Percentiles rank a stretch among this genome's conserved stretches.
Evolutionary conservation across 306 rosid genomes (phyloP).

Genomic region (Trifolium subterraneum): DNA sequence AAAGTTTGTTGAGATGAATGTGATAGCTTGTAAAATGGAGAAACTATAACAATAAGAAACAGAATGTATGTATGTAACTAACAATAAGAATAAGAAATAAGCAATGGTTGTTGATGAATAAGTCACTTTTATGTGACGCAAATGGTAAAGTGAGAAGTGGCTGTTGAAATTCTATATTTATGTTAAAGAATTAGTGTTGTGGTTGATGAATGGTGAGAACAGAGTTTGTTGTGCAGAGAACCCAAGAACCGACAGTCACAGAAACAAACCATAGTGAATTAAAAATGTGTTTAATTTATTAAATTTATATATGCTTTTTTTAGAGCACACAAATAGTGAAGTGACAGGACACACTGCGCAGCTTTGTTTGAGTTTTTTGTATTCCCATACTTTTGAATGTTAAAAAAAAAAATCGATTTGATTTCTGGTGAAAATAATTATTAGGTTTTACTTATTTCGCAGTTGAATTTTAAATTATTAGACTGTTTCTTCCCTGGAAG

Average conservation of each 20-base stretch:
- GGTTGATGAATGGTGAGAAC: constrained; percentile 9
- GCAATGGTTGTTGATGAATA: constrained; percentile 17
- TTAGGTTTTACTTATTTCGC: no score
- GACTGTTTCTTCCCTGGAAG: no score
- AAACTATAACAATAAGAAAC: background rate
- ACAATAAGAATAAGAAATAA: background rate
- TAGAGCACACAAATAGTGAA: background rate
- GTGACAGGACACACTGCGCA: background rate
- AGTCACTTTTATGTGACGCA: no score
- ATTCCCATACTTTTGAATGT: no score
- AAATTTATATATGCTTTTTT: background rate
- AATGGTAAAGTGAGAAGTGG: constrained; percentile 1
- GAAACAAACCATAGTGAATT: background rate
- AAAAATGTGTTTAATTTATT: constrained; percentile 3
- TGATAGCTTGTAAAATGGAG: constrained; percentile 2
- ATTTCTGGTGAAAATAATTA: no score
- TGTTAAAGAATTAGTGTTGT: constrained; percentile 20
- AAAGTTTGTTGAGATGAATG: constrained; percentile 14
- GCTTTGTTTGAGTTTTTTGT: background rate
- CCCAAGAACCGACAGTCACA: constrained; percentile 65
- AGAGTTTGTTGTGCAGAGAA: constrained; percentile 28
- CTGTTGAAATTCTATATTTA: background rate
- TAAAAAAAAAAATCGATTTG: no score
- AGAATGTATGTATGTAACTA: constrained; percentile 35
- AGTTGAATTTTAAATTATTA: no score